Base-by-base conservation (phyloP, 2,329 filamentous ascomycete species). In the Microdochium trichocladiopsis region DNA sequence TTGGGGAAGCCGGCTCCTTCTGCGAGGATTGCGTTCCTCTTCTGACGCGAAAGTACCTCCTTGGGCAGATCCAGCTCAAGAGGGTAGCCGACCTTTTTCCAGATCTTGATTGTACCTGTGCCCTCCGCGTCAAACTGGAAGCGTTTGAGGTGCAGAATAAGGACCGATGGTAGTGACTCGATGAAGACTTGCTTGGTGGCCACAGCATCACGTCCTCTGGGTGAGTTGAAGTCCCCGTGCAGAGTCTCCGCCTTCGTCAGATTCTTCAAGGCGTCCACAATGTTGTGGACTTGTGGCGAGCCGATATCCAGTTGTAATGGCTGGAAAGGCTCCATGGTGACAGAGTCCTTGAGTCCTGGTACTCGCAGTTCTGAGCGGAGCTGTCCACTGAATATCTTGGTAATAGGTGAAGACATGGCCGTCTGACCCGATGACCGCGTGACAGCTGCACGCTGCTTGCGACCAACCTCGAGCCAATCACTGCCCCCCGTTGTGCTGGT, bases 1-100 rank as follows among this genome's bases (percentile, higher is more conserved):
- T 86, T 88, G 4, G 92, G 91, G 54, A 89, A 76, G 2, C 84
- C 82, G n/a, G 68, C 67, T 45, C 86, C 84, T 57, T 86, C 83
- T 16, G 82, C 75, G 24, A 79, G 75, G 57, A 88, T 74, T 47
- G 78, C 78, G 58, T 83, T 84, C 51, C 87, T 83, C 66, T 85
- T 87, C 62, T 87, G 82, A 25, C 86, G 83, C 11, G 91, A 87
- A 63, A 99, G 87, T 10, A 90, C 87, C 65, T 97, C 93, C 53
- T 86, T 87, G 1, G 94, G 94, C 56, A 99, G 90, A 66, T 97
- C 93, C 50, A 99, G 78, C 63, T 97, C 92, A 25, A 99, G 75
- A 0, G 94, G 94, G 64, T 99, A 99, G 21, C 91, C 93, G 53
- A 99, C 79, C 73, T 93, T 95, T 75, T 97, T 99, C 90, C 93